phyloP scores from a whole-genome alignment of 2,329 filamentous ascomycete species.

The Allantophomopsis lycopodina region DNA sequence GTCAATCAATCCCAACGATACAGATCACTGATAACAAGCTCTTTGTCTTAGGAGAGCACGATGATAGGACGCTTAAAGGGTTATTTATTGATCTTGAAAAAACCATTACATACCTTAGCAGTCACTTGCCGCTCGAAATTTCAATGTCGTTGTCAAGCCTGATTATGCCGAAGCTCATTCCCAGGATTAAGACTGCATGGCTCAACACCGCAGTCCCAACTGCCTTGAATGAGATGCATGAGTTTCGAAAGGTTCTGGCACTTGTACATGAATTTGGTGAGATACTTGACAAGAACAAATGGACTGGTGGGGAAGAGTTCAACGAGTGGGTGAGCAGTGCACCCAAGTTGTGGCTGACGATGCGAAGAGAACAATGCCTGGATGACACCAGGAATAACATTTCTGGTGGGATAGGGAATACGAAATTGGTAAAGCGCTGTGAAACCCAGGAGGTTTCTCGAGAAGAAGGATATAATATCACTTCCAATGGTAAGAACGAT shows the following conservation, averaged over 20 bases:
- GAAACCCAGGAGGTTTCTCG: conserved; percentile 70
- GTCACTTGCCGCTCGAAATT: conserved; percentile 37
- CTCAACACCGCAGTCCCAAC: conserved; percentile 65
- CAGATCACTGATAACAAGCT: conserved; percentile 25
- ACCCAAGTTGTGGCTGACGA: conserved; percentile 73
- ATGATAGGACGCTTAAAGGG: conserved; percentile 30
- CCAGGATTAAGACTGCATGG: conserved; percentile 59
- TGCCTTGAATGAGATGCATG: conserved; percentile 54
- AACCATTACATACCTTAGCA: conserved; percentile 35
- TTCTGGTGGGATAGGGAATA: conserved; percentile 43
- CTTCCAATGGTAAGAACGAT: conserved; percentile 31
- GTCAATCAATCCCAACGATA: neutral
- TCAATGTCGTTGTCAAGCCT: conserved; percentile 48
- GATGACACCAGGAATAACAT: conserved; percentile 61
- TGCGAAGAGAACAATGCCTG: conserved; percentile 67
- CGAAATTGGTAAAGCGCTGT: conserved; percentile 64
- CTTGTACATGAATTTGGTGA: conserved; percentile 50
- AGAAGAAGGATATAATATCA: conserved; percentile 50
- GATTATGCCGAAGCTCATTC: conserved; percentile 56
- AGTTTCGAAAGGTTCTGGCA: conserved; percentile 59
- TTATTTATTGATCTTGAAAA: conserved; percentile 39
- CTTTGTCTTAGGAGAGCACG: conserved; percentile 22
- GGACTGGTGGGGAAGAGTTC: conserved; percentile 48
- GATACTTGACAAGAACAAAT: conserved; percentile 45
- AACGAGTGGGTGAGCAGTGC: conserved; percentile 70